Conservation (phyloP, 2,329 filamentous ascomycete species). For the Fonsecaea pugnacius region DNA sequence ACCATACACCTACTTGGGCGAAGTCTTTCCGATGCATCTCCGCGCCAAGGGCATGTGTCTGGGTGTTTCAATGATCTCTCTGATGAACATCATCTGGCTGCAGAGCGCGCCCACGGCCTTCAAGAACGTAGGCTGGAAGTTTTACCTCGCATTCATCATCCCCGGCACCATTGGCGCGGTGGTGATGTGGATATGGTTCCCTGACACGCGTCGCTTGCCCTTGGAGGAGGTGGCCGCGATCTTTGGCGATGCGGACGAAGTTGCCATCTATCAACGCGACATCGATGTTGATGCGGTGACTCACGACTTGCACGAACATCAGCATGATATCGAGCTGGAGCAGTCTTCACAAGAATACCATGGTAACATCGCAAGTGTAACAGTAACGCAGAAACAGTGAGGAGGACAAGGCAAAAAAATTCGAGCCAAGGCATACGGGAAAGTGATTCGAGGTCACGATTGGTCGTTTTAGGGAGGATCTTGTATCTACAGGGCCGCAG, state of each 20-base stretch:
- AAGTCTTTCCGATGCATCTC: constrained; percentile 51
- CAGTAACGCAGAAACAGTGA: too few species aligned
- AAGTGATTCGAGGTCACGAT: too few species aligned
- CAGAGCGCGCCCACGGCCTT: not conserved
- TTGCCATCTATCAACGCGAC: too few species aligned
- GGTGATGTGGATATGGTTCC: not conserved
- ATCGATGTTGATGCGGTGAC: not conserved
- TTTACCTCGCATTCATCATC: not conserved
- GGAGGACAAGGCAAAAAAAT: too few species aligned
- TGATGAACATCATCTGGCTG: not conserved
- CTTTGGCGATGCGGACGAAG: too few species aligned
- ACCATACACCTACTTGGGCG: constrained; percentile 51
- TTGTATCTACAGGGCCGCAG: too few species aligned
- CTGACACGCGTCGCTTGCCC: not conserved
- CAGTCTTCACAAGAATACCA: too few species aligned
- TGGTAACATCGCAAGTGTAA: too few species aligned
- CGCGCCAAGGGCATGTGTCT: constrained; percentile 39
- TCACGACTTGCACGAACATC: too few species aligned
- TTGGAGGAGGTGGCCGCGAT: not conserved
- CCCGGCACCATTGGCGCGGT: not conserved
- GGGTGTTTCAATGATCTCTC: constrained; percentile 26
- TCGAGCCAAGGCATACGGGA: too few species aligned
- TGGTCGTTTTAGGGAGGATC: too few species aligned
- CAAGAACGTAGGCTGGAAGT: not conserved
- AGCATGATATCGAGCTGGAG: too few species aligned